Percentiles rank a stretch among this genome's conserved stretches.
phyloP scores from a whole-genome alignment of 2,329 filamentous ascomycete species.

The Blastomyces emzantsi region DNA sequence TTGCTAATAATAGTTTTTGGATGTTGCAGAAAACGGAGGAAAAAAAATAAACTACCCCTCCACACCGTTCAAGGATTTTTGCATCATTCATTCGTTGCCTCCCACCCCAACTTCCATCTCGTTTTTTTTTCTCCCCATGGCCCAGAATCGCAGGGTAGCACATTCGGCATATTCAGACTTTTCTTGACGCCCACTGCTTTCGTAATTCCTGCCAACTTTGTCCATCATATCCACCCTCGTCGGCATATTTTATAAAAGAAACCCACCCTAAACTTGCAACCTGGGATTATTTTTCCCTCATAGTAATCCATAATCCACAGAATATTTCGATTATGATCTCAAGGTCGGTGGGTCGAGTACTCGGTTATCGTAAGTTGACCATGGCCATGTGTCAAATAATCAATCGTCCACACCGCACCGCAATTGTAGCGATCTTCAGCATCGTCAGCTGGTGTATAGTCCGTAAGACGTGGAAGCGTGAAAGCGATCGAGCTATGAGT shows the following conservation, averaged over 20 bases:
- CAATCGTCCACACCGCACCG: background rate
- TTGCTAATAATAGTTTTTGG: background rate
- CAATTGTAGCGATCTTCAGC: background rate
- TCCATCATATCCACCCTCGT: background rate
- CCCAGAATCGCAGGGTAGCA: background rate
- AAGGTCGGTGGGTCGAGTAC: background rate
- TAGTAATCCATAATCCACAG: background rate
- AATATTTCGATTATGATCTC: background rate
- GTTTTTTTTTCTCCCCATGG: background rate
- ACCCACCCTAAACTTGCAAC: background rate
- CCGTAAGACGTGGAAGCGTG: background rate
- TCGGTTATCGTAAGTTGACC: background rate
- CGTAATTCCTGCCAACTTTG: slow-evolving; percentile 2
- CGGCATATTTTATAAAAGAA: background rate
- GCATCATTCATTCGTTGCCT: background rate
- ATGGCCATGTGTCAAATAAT: background rate
- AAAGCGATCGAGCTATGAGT: background rate
- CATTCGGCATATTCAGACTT: background rate
- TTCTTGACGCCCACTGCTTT: background rate
- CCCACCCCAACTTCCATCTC: background rate
- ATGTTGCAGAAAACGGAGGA: background rate
- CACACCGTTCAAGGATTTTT: background rate
- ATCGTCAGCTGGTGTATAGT: background rate
- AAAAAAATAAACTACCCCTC: background rate
- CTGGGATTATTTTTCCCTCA: background rate